These are phyloP conservation scores for Melanopsichium pennsylvanicum DNA, from an alignment of 1,284 basidiomycete genomes.

Conservation along the genomic window DNA sequence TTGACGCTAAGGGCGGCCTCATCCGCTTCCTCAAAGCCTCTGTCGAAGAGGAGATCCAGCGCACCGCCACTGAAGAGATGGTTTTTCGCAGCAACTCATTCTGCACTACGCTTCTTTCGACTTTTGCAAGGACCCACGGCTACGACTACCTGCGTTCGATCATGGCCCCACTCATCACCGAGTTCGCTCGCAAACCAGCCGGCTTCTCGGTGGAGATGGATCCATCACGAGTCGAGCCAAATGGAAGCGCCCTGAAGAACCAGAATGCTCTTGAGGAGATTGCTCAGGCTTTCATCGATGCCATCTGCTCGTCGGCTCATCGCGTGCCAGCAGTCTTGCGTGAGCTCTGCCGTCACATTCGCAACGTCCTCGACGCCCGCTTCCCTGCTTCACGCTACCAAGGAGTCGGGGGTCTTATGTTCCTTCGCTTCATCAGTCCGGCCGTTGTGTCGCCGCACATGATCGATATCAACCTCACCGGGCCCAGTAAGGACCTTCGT, in stretches of 20 bases:
- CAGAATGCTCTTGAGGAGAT: conserved; percentile 58
- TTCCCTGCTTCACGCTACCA: conserved; percentile 61
- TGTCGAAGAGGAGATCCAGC: conserved; percentile 56
- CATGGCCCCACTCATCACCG: conserved; percentile 57
- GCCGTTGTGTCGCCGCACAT: conserved; percentile 60
- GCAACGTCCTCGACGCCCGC: conserved; percentile 52
- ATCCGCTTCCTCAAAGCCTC: conserved; percentile 57
- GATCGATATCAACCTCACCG: conserved; percentile 61
- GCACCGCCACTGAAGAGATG: conserved; percentile 58
- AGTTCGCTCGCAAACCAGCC: conserved; percentile 54
- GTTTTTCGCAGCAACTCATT: conserved; percentile 63
- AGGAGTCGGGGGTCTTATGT: conserved; percentile 61
- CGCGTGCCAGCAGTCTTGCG: conserved; percentile 60
- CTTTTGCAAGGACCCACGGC: conserved; percentile 58
- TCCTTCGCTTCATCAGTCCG: conserved; percentile 61
- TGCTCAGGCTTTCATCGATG: conserved; percentile 59
- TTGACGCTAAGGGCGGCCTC: conserved; percentile 58
- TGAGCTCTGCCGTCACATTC: conserved; percentile 61
- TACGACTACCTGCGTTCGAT: conserved; percentile 62
- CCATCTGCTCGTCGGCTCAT: conserved; percentile 59
- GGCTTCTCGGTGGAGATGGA: conserved; percentile 63
- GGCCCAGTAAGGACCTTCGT: conserved; percentile 51
- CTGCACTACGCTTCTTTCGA: conserved; percentile 56
- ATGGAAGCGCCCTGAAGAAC: conserved; percentile 52
- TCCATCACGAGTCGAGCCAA: conserved; percentile 46